Evolutionary conservation across 208 protist species (phyloP).

Genomic region (Trypanosoma melophagium): DNA sequence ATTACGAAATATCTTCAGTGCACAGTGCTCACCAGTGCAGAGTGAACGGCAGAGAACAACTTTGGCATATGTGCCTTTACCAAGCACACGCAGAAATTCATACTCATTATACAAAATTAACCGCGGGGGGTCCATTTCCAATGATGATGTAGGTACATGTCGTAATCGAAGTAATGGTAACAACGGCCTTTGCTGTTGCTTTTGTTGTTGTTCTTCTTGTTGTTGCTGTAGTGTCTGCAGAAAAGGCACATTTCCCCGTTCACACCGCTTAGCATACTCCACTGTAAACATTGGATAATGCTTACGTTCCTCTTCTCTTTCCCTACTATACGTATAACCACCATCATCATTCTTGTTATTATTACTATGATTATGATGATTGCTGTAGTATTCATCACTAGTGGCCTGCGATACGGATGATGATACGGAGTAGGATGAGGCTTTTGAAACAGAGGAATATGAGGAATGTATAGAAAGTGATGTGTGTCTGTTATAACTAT

Average conservation of each 20-base stretch:
- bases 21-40: slow-evolving; percentile 32
- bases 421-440: slow-evolving; percentile 1
- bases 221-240: slow-evolving; percentile 22
- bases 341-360: too few relatives aligned
- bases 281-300: slow-evolving; percentile 64
- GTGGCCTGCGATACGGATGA: not conserved
- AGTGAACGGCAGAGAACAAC: slow-evolving; percentile 54
- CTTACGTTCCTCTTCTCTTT: slow-evolving; percentile 18
- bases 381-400: too few relatives aligned
- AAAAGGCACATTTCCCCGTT: slow-evolving; percentile 49
- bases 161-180: slow-evolving; percentile 4
- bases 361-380: too few relatives aligned
- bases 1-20: slow-evolving; percentile 81
- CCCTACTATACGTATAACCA: not conserved
- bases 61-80: slow-evolving; percentile 84
- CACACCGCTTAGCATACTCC: slow-evolving; percentile 51
- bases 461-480: not conserved
- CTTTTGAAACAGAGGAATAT: not conserved
- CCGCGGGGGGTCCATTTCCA: not conserved
- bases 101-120: slow-evolving; percentile 73
- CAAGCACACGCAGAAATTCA: slow-evolving; percentile 52
- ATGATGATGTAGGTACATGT: not conserved
- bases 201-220: slow-evolving; percentile 1
- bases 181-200: slow-evolving; percentile 1
- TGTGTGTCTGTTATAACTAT: not conserved